Base-by-base conservation (phyloP, 75 land plant species). In the Selaginella moellendorffii region DNA sequence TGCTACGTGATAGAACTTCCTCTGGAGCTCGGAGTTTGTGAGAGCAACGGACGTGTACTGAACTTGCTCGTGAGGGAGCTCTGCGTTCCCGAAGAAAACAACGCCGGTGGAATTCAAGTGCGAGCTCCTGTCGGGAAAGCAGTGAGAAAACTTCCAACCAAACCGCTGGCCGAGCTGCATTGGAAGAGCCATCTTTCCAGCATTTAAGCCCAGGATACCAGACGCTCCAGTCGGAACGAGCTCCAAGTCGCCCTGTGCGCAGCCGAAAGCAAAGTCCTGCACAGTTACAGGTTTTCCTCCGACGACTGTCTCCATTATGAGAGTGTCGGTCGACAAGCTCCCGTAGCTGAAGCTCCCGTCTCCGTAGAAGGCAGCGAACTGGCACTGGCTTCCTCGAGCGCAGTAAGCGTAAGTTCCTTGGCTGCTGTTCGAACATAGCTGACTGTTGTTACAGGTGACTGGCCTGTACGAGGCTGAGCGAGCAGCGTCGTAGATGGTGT, bases 301-400 rank as follows among this genome's bases (percentile, higher is more conserved):
- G 46, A 36, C 10, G 46, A 36, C 46, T 36, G 5, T 14, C 46
- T 36, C n/a, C n/a, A 36, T 36, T 5, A 14, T 36, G 10, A 36
- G 46, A 5, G 46, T 36, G 46, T 36, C 46, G 10, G 14, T 14
- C 10, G 46, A 36, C 14, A 36, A 5, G 10, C 14, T 14, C 46
- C 46, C 46, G 46, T 36, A 36, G 46, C 46, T 36, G 46, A 36
- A 36, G 46, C 46, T 36, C 46, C 46, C 46, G 46, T 36, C 46
- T 36, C 10, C 46, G 14, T 36, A 36, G 46, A 36, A 36, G 10
- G 46, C 46, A 14, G 46, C 46, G 14, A 36, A 36, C 14, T 5
- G 10, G 14, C 46, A 36, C 14, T 5, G 5, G 14, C 46, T 14
- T 36, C 10, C 10, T 14, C 14, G 5, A 5, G 10, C 46, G 14